These are phyloP conservation scores for Penicillium nordicum DNA, from an alignment of 2,329 filamentous ascomycete genomes.

Conservation along the genomic window DNA sequence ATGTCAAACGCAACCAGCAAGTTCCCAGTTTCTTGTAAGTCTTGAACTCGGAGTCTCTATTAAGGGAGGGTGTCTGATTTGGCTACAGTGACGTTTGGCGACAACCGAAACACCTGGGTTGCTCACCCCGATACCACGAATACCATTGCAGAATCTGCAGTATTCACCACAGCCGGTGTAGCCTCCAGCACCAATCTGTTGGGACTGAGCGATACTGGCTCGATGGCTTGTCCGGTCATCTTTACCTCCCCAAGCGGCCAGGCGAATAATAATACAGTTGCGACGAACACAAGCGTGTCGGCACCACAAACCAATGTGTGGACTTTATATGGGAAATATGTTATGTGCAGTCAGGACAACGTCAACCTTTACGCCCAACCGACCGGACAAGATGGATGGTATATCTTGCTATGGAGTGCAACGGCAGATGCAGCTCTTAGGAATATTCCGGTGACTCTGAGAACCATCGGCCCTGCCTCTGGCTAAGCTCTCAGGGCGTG, in stretches of 20 bases:
- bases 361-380: conserved; percentile 2
- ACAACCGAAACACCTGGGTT: neutral
- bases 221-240: neutral
- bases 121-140: neutral
- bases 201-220: neutral
- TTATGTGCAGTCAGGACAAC: neutral
- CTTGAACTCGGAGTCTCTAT: neutral
- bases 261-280: neutral
- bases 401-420: neutral
- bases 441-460: conserved; percentile 1
- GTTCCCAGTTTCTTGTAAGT: neutral
- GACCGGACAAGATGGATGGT: neutral
- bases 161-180: neutral
- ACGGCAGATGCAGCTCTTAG: neutral
- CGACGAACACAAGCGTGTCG: neutral
- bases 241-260: neutral
- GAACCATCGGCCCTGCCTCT: neutral
- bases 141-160: neutral
- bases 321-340: conserved; percentile 6
- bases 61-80: neutral
- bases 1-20: conserved; percentile 6
- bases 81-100: neutral
- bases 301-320: conserved; percentile 2
- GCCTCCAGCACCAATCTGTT: neutral
- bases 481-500: neutral